Conservation (phyloP, 2,329 filamentous ascomycete genomes). For the Epichloe elymi region DNA sequence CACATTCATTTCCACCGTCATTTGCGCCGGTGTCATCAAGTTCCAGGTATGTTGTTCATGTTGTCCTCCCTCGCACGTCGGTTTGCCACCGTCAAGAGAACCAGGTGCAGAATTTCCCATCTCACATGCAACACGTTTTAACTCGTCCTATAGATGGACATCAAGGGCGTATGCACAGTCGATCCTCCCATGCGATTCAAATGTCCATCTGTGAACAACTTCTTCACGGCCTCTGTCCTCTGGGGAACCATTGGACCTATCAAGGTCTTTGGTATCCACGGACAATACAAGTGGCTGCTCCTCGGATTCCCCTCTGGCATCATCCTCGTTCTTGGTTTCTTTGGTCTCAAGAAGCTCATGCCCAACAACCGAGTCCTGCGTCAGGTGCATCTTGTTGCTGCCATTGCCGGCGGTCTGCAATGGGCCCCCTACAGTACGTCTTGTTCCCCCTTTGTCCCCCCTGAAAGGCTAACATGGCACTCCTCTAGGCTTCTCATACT, state of each 20-base stretch:
- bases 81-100: no score
- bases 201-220: constrained; percentile 25
- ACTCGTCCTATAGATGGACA: constrained; percentile 12
- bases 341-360: constrained; percentile 20
- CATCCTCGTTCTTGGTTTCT: constrained; percentile 22
- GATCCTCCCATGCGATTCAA: constrained; percentile 22
- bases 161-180: constrained; percentile 24
- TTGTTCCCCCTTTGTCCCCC: not conserved
- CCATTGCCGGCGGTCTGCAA: constrained; percentile 25
- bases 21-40: constrained; percentile 22
- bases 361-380: constrained; percentile 20
- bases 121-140: no score
- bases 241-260: constrained; percentile 28
- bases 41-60: constrained; percentile 18
- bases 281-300: constrained; percentile 25
- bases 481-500: constrained; percentile 24
- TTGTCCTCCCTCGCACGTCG: no score
- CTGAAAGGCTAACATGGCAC: not conserved
- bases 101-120: no score
- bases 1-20: constrained; percentile 20
- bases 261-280: constrained; percentile 22
- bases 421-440: constrained; percentile 28
- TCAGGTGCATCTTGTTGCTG: constrained; percentile 28
- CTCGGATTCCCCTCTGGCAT: constrained; percentile 28
- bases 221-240: constrained; percentile 26